phyloP scores from a whole-genome alignment of 768 basidiomycete genomes.

The Tricholoma matsutake region DNA sequence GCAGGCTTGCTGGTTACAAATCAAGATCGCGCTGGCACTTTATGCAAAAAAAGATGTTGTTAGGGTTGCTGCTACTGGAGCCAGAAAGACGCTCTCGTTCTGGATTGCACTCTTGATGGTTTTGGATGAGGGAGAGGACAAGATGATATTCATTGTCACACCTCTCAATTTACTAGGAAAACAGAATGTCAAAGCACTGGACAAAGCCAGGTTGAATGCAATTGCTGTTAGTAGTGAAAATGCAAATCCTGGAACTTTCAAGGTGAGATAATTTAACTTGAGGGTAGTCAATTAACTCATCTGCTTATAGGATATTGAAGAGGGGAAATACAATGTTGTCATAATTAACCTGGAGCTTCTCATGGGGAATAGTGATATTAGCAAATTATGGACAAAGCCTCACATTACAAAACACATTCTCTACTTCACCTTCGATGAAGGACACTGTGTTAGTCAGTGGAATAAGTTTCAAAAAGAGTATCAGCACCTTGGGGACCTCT shows the following conservation, averaged over 20 bases:
- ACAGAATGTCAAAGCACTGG: conserved; percentile 21
- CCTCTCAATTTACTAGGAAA: too few species aligned
- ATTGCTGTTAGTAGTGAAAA: conserved; percentile 18
- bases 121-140: too few species aligned
- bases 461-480: conserved; percentile 24
- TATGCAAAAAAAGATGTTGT: too few species aligned
- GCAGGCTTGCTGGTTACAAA: conserved; percentile 3
- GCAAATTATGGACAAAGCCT: conserved; percentile 14
- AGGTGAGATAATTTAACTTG: conserved; percentile 7
- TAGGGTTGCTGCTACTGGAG: too few species aligned
- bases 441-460: conserved; percentile 11
- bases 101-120: too few species aligned
- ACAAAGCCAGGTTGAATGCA: conserved; percentile 13
- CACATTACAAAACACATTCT: conserved; percentile 5
- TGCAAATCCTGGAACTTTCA: conserved; percentile 9
- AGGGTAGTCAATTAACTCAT: not conserved
- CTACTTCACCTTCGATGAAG: conserved; percentile 9
- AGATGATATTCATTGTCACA: too few species aligned
- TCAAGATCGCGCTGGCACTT: conserved; percentile 6
- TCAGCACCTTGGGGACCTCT: conserved; percentile 16
- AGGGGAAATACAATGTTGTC: conserved; percentile 21
- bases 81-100: too few species aligned
- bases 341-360: conserved; percentile 19
- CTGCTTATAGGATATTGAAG: conserved; percentile 21
- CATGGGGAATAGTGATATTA: not conserved